Percentiles rank a stretch among this genome's conserved stretches.
Conservation (phyloP, 768 basidiomycete species). For the Pleurotus platypus region DNA sequence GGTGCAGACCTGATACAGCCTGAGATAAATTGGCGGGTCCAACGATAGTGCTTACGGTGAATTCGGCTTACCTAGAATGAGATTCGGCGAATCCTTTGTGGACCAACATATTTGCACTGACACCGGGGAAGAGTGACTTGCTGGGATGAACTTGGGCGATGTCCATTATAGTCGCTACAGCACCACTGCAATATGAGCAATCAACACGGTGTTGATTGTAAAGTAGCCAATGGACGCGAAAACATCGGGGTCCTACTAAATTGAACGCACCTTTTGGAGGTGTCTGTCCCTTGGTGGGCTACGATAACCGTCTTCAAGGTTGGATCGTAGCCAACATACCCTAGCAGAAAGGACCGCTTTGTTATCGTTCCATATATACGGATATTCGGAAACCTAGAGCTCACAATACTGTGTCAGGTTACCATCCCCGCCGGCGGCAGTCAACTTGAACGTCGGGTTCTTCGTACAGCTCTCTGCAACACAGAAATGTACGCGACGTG, state of each 20-base stretch:
- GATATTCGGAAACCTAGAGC: not conserved
- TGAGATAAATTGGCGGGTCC: not conserved
- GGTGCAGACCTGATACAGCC: slow-evolving; percentile 32
- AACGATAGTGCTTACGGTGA: not conserved
- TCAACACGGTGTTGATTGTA: not conserved
- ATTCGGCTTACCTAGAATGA: slow-evolving; percentile 32
- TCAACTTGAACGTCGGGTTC: slow-evolving; percentile 25
- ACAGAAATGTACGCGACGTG: no score
- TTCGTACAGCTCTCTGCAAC: slow-evolving; percentile 3
- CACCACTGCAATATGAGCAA: slow-evolving; percentile 19
- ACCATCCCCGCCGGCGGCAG: slow-evolving; percentile 44
- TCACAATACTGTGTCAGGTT: slow-evolving; percentile 33
- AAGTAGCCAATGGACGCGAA: no score
- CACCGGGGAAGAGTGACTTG: slow-evolving; percentile 40
- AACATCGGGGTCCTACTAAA: not conserved
- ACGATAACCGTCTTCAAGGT: slow-evolving; percentile 36
- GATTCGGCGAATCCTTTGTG: slow-evolving; percentile 42
- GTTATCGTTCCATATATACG: no score
- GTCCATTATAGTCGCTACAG: slow-evolving; percentile 34
- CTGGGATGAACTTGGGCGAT: slow-evolving; percentile 27
- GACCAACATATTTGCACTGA: slow-evolving; percentile 33
- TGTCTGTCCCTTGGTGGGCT: slow-evolving; percentile 39
- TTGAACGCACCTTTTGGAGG: slow-evolving; percentile 26
- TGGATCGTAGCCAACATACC: slow-evolving; percentile 28
- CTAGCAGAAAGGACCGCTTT: not conserved